phyloP scores from a whole-genome alignment of 208 protist species.

The Phytomonas francai region DNA sequence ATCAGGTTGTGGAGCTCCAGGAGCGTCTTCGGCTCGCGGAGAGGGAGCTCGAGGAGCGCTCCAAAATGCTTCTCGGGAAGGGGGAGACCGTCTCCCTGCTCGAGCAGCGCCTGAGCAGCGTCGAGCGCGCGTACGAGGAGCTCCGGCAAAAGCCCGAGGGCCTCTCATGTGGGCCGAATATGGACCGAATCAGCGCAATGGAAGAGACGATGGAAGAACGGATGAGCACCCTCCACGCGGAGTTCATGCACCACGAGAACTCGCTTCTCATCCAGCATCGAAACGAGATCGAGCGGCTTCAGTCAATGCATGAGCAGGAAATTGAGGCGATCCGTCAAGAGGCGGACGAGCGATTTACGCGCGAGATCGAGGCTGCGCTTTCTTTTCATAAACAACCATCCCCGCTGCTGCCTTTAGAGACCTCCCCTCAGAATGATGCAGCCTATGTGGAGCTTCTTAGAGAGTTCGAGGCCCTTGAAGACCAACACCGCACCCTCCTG shows the following conservation, averaged over 20 bases:
- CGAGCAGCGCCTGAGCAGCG: slow-evolving; percentile 16
- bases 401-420: neutral
- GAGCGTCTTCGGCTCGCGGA: slow-evolving; percentile 15
- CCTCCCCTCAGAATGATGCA: slow-evolving; percentile 12
- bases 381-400: slow-evolving; percentile 5
- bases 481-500: neutral
- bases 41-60: slow-evolving; percentile 28
- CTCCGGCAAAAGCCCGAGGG: slow-evolving; percentile 19
- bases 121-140: slow-evolving; percentile 19
- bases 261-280: slow-evolving; percentile 49
- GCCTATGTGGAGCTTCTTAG: slow-evolving; percentile 48
- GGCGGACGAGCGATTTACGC: slow-evolving; percentile 18
- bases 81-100: slow-evolving; percentile 30
- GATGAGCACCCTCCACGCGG: slow-evolving; percentile 27
- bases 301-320: slow-evolving; percentile 38
- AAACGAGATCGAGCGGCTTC: slow-evolving; percentile 54
- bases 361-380: slow-evolving; percentile 18
- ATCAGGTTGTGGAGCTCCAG: slow-evolving; percentile 35
- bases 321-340: slow-evolving; percentile 34
- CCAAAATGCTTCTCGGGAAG: slow-evolving; percentile 23
- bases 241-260: slow-evolving; percentile 40
- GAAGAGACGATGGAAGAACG: slow-evolving; percentile 43
- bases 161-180: slow-evolving; percentile 27
- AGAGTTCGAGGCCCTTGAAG: slow-evolving; percentile 44
- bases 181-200: slow-evolving; percentile 46